These are phyloP conservation scores for Epichloe sp. DNA, from an alignment of 2,329 filamentous ascomycete species.

Conservation along the genomic window DNA sequence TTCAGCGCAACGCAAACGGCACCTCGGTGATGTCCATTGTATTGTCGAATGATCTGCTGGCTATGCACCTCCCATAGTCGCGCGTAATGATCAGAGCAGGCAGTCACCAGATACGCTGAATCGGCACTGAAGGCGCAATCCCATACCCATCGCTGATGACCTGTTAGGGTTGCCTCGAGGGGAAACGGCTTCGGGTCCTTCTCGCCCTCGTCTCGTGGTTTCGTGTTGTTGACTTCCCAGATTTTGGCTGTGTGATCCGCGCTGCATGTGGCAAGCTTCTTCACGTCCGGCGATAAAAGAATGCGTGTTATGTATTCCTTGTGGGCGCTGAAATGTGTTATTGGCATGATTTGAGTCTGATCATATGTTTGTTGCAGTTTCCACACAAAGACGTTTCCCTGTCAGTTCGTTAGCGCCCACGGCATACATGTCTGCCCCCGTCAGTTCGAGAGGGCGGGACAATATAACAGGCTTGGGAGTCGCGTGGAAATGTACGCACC, in stretches of 20 bases:
- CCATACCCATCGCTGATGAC: conserved; percentile 95
- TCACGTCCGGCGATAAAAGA: conserved; percentile 82
- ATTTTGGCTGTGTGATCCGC: conserved; percentile 92
- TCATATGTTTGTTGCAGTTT: conserved; percentile 75
- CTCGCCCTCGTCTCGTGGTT: conserved; percentile 25
- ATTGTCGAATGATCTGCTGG: conserved; percentile 84
- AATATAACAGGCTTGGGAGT: no score
- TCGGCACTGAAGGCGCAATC: conserved; percentile 93
- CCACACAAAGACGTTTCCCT: conserved; percentile 98
- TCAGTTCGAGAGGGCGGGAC: not conserved
- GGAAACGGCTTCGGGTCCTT: conserved; percentile 49
- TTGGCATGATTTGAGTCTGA: conserved; percentile 68
- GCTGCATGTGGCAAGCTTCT: conserved; percentile 85
- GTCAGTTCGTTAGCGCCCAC: not conserved
- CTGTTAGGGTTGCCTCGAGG: conserved; percentile 74
- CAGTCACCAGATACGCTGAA: conserved; percentile 83
- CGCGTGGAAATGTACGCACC: conserved; percentile 32
- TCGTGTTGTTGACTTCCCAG: conserved; percentile 75
- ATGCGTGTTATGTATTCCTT: conserved; percentile 88
- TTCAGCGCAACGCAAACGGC: conserved; percentile 89
- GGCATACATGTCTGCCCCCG: no score
- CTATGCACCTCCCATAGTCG: conserved; percentile 79
- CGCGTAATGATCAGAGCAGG: conserved; percentile 87
- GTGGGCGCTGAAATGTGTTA: conserved; percentile 83
- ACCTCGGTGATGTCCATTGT: conserved; percentile 86